Evolutionary conservation across 2,329 filamentous ascomycete genomes (phyloP).

Genomic region (Verticillium isaacii): DNA sequence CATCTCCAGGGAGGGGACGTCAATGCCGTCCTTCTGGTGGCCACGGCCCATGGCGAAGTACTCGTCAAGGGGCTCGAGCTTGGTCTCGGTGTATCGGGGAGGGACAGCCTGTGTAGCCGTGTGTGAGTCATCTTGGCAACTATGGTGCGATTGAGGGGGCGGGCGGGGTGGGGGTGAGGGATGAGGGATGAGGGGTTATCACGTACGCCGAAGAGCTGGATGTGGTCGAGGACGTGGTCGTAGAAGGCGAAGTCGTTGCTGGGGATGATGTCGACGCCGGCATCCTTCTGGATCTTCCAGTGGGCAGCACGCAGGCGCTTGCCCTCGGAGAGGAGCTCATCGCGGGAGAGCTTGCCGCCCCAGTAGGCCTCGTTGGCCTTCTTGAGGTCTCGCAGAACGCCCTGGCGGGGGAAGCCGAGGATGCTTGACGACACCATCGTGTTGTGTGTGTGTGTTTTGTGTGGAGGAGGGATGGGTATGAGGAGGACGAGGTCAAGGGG

Average conservation of each 20-base stretch:
- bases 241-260: slow-evolving; percentile 99
- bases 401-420: slow-evolving; percentile 99
- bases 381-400: slow-evolving; percentile 97
- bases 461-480: slow-evolving; percentile 6
- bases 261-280: slow-evolving; percentile 94
- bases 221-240: slow-evolving; percentile 96
- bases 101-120: slow-evolving; percentile 69
- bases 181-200: neutral
- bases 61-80: slow-evolving; percentile 83
- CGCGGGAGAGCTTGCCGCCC: slow-evolving; percentile 89
- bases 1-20: slow-evolving; percentile 95
- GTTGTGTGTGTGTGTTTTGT: slow-evolving; percentile 28
- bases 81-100: slow-evolving; percentile 88
- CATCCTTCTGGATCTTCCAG: slow-evolving; percentile 99
- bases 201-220: slow-evolving; percentile 92
- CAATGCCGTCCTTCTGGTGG: slow-evolving; percentile 89
- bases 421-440: slow-evolving; percentile 66
- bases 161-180: neutral
- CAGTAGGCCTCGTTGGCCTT: slow-evolving; percentile 99
- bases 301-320: slow-evolving; percentile 95
- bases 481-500: neutral
- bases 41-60: slow-evolving; percentile 99
- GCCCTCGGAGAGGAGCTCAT: slow-evolving; percentile 87
- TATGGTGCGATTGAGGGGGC: neutral
- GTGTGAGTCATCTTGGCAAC: slow-evolving; percentile 1